phyloP scores from a whole-genome alignment of 805 yeast genomes.

The Candida ascalaphidarum region DNA sequence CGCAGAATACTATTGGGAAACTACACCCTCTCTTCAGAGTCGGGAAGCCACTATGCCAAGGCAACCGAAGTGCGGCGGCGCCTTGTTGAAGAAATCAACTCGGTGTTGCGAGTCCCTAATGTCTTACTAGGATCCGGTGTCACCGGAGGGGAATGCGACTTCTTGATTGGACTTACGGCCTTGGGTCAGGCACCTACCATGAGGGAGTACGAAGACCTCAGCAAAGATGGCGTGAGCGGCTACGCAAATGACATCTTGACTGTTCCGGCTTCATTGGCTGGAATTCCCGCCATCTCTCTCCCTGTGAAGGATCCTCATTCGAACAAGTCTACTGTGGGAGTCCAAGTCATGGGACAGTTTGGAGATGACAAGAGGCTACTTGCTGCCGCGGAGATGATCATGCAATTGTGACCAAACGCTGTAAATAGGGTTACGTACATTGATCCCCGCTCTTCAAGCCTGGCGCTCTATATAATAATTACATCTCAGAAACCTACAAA shows the following conservation, averaged over 20 bases:
- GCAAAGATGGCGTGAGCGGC: conserved; percentile 42
- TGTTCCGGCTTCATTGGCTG: conserved; percentile 87
- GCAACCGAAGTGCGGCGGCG: conserved; percentile 62
- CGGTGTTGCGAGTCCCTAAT: conserved; percentile 48
- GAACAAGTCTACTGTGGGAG: conserved; percentile 40
- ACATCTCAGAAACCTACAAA: neutral
- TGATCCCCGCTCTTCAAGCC: neutral
- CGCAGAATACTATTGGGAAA: conserved; percentile 81
- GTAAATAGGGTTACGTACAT: too few relatives aligned
- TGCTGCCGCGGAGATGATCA: conserved; percentile 13
- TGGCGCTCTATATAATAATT: neutral
- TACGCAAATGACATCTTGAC: conserved; percentile 81
- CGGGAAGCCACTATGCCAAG: conserved; percentile 63
- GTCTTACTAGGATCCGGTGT: conserved; percentile 9
- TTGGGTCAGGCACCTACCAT: conserved; percentile 47
- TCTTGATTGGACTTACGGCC: conserved; percentile 69
- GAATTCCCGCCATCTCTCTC: conserved; percentile 75
- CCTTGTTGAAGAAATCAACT: conserved; percentile 59
- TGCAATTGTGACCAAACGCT: too few relatives aligned
- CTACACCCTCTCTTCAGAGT: conserved; percentile 72
- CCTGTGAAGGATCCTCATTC: conserved; percentile 31
- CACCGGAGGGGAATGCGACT: conserved; percentile 42
- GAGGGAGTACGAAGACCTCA: conserved; percentile 26
- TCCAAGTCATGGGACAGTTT: conserved; percentile 79
- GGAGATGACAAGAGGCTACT: conserved; percentile 71